Evolutionary conservation across 805 yeast genomes (phyloP).

Genomic region (Saccharomycopsis fodiens): DNA sequence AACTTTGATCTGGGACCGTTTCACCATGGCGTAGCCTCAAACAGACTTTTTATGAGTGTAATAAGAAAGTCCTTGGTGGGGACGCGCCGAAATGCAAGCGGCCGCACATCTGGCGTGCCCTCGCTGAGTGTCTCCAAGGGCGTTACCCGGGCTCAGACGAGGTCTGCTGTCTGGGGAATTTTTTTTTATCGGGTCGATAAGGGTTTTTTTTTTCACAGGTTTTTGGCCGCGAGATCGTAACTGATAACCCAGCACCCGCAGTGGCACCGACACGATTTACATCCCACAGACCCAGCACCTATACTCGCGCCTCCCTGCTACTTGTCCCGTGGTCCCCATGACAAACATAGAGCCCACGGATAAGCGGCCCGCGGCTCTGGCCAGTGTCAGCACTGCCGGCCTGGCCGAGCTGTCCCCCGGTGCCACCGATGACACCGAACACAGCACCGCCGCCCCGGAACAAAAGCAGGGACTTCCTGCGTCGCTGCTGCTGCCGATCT

Average conservation of each 20-base stretch:
- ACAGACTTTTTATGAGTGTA: no score
- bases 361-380: not conserved
- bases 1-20: constrained; percentile 9
- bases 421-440: not conserved
- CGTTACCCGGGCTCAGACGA: not conserved
- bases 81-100: no score
- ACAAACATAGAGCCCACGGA: not conserved
- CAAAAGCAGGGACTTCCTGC: not conserved
- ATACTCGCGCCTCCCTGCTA: no score
- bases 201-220: not conserved
- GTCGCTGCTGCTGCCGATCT: constrained; percentile 30
- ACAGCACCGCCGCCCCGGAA: not conserved
- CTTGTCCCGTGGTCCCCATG: no score
- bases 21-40: constrained; percentile 13
- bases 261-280: no score
- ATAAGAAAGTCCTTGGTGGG: no score
- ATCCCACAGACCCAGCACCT: no score
- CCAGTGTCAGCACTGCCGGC: not conserved
- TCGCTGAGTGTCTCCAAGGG: not conserved
- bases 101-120: no score
- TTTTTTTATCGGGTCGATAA: not conserved
- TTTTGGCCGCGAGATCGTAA: not conserved
- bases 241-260: no score
- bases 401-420: not conserved
- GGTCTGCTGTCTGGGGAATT: not conserved